Evolutionary conservation across 208 protist genomes (phyloP), one percentile per base, ranked within the genome.

Genomic region (Trypanosoma melophagium): DNA sequence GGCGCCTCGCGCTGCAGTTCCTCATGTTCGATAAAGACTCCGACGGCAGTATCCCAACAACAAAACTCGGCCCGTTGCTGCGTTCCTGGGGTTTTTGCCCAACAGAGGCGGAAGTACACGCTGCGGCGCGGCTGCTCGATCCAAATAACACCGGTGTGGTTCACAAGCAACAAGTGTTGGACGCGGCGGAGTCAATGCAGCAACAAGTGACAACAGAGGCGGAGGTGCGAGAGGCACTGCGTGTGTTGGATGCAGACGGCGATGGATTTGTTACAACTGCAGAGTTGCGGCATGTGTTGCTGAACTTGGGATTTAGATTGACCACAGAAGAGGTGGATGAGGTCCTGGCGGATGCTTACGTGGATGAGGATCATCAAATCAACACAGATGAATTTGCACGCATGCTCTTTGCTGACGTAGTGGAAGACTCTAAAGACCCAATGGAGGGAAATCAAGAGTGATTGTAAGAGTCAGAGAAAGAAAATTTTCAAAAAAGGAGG

Each of bases 1-100:
- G 94, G 31, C 96, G 99, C 80, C 99, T 99, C 77, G 94, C 99
- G 77, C 98, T 99, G 77, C 99, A 99, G 12, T 99, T 95, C 50
- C 75, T 92, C n/a, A 76, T 95, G 28, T 73, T 99, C 64, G 99
- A 99, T 73, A 97, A 96, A 57, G 96, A 99, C 78, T 97, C 97
- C 52, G 98, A 99, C 89, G 98, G 98, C 47, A 85, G 75, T 53
- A 98, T 99, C 70, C 94, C 93, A 14, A 96, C 92, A n/a, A 90
- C 95, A 31, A 97, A 99, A 84, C 83, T 99, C 8, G 98, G 98
- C 66, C 96, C 93, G 40, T 97, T 99, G 25, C 99, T 99, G 94
- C 95, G 99, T 52, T 98, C 98, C 13, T 83, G 99, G 16, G 98
- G 98, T 17, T 87, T 98, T 63, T 98, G 97, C 83, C 98, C 97